Conservation (phyloP, 2,329 filamentous ascomycete species). For the Colletotrichum navitas region DNA sequence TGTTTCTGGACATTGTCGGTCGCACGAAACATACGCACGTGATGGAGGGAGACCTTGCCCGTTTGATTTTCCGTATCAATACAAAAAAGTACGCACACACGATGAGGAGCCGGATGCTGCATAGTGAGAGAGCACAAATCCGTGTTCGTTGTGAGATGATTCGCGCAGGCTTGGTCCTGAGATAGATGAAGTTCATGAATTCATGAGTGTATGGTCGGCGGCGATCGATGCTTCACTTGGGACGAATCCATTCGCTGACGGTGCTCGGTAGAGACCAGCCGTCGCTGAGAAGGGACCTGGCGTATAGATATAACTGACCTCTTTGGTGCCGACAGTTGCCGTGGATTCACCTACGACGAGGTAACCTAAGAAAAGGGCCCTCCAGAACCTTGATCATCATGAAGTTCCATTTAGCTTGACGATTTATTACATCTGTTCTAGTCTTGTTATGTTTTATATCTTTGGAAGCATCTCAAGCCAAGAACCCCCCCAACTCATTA, state of each 20-base stretch:
- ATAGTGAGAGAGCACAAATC: not conserved
- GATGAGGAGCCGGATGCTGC: no score
- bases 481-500: conserved; percentile 1
- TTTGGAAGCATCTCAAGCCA: not conserved
- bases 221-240: not conserved
- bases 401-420: not conserved
- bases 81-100: conserved; percentile 27
- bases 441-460: not conserved
- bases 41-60: conserved; percentile 21
- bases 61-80: conserved; percentile 32
- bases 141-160: not conserved
- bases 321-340: no score
- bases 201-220: not conserved
- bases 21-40: conserved; percentile 5
- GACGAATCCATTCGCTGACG: not conserved
- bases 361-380: no score
- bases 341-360: no score
- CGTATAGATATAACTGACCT: not conserved
- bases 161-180: not conserved
- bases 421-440: not conserved
- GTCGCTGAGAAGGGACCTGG: no score
- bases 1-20: conserved; percentile 19
- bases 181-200: not conserved
- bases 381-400: not conserved
- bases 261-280: not conserved